These are phyloP conservation scores for Dictyostelium firmibasis DNA, from an alignment of 78 protist species.

Conservation along the genomic window DNA sequence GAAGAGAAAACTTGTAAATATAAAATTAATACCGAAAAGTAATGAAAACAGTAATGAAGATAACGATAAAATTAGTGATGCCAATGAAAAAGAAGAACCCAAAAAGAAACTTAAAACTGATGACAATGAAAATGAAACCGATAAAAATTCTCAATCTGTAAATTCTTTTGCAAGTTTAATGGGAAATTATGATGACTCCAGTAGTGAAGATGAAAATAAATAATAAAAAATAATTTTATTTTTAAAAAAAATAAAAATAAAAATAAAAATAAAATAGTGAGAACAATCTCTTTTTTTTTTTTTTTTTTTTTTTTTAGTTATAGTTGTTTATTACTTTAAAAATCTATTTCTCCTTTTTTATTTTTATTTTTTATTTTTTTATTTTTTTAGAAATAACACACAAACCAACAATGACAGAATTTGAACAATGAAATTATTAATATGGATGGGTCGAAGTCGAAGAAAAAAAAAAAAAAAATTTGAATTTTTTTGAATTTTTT, in stretches of 20 bases:
- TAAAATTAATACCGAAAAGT: constrained; percentile 1
- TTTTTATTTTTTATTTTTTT: background rate
- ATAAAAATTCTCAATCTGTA: background rate
- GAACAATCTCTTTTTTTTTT: background rate
- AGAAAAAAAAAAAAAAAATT: background rate
- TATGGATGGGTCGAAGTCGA: background rate
- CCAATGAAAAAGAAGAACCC: background rate
- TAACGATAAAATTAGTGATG: background rate
- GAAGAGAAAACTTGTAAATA: constrained; percentile 20
- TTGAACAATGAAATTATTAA: no score
- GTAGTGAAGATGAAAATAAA: background rate
- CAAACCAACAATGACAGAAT: no score
- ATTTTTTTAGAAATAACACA: no score
- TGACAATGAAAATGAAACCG: background rate
- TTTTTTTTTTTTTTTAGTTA: background rate
- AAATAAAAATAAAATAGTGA: background rate
- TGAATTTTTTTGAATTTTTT: background rate
- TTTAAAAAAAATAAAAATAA: background rate
- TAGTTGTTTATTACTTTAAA: background rate
- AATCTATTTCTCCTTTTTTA: background rate
- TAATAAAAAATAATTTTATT: no score
- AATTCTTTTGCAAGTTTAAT: background rate
- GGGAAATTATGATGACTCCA: background rate
- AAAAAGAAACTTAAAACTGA: background rate
- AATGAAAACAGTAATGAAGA: background rate